Evolutionary conservation across 1,284 basidiomycete species (phyloP).

Genomic region (Leccinum fallax): DNA sequence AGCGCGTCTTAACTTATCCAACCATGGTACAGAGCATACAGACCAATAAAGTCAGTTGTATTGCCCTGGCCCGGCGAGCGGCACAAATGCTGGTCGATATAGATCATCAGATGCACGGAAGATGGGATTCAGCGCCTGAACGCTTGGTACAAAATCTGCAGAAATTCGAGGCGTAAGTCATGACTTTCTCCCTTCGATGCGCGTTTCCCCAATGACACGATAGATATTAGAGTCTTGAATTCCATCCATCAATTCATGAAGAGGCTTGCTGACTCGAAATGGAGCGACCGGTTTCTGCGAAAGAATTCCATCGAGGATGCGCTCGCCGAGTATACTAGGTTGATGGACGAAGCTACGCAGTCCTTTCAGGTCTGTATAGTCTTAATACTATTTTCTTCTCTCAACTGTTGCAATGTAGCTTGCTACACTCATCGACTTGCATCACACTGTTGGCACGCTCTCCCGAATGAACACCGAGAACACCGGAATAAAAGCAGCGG

Average conservation of each 20-base stretch:
- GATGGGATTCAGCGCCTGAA: constrained; percentile 47
- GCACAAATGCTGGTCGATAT: constrained; percentile 48
- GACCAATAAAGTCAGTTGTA: constrained; percentile 45
- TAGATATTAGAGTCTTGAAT: constrained; percentile 38
- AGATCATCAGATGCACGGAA: constrained; percentile 48
- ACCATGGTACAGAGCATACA: constrained; percentile 17
- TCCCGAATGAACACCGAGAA: constrained; percentile 7
- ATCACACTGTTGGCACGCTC: constrained; percentile 40
- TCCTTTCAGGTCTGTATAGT: constrained; percentile 47
- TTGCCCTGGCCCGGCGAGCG: constrained; percentile 46
- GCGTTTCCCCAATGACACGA: not conserved
- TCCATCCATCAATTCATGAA: constrained; percentile 47
- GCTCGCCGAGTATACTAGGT: constrained; percentile 36
- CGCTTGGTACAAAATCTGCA: constrained; percentile 45
- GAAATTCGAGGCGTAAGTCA: constrained; percentile 45
- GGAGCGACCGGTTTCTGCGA: constrained; percentile 44
- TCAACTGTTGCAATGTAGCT: constrained; percentile 34
- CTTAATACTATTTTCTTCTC: not conserved
- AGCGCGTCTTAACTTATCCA: not conserved
- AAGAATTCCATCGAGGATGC: constrained; percentile 44
- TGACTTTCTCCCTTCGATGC: not conserved
- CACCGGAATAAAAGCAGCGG: not conserved
- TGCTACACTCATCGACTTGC: constrained; percentile 53
- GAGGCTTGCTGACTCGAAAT: constrained; percentile 41
- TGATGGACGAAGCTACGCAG: constrained; percentile 47